phyloP scores from a whole-genome alignment of 2,329 filamentous ascomycete species.

The Aspergillus oerlinghausenensis region DNA sequence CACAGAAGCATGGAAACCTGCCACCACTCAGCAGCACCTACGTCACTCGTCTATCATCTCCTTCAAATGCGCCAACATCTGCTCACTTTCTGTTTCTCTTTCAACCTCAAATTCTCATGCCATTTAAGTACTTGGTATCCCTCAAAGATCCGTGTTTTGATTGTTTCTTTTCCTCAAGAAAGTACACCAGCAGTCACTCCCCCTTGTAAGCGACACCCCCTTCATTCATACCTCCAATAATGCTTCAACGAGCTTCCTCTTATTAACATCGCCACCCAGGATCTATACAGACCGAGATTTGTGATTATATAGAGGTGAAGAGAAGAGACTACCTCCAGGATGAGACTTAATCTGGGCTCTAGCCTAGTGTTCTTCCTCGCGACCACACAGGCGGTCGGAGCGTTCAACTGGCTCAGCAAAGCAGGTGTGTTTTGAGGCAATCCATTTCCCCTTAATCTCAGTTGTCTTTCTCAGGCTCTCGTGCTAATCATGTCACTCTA shows the following conservation, averaged over 20 bases:
- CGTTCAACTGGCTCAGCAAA: slow-evolving; percentile 81
- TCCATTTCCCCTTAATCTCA: background rate
- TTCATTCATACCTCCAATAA: background rate
- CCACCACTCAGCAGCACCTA: slow-evolving; percentile 19
- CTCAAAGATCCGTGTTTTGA: background rate
- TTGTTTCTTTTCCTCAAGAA: background rate
- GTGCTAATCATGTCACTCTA: slow-evolving; percentile 35
- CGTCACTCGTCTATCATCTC: slow-evolving; percentile 32
- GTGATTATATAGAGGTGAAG: background rate
- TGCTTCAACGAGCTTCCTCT: background rate
- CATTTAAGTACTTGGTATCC: background rate
- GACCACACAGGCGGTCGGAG: slow-evolving; percentile 60
- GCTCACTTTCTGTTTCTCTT: slow-evolving; percentile 1
- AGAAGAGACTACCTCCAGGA: slow-evolving; percentile 41
- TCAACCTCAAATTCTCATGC: background rate
- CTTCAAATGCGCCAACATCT: background rate
- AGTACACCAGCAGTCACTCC: background rate
- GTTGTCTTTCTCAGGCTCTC: background rate
- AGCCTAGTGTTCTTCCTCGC: slow-evolving; percentile 68
- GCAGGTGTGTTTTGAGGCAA: slow-evolving; percentile 58
- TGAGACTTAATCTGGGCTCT: slow-evolving; percentile 70
- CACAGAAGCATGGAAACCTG: background rate
- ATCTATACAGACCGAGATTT: background rate
- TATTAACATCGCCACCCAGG: background rate
- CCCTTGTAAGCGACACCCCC: background rate